phyloP scores from a whole-genome alignment of 1,139 yeast genomes.

The Blastobotrys proliferans region DNA sequence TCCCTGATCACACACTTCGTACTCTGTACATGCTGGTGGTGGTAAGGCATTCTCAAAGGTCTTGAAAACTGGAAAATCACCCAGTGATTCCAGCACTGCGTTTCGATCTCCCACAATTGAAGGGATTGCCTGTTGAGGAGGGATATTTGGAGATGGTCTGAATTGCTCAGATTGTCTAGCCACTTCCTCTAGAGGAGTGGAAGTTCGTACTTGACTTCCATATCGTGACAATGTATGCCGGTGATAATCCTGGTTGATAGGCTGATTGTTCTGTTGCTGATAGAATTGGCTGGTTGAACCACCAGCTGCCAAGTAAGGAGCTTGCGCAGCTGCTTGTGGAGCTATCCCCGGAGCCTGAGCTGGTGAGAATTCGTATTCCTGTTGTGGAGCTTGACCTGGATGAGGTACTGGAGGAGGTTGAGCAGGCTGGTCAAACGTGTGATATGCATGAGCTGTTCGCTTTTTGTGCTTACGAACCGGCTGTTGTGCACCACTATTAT shows the following conservation, averaged over 20 bases:
- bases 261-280: too few species aligned
- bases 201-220: constrained; percentile 3
- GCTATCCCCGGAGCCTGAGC: constrained; percentile 10
- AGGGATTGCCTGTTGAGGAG: constrained; percentile 32
- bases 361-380: constrained; percentile 13
- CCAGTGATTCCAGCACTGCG: constrained; percentile 47
- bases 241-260: constrained; percentile 2
- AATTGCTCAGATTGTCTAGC: constrained; percentile 2
- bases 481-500: not conserved
- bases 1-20: constrained; percentile 73
- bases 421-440: constrained; percentile 15
- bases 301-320: not conserved
- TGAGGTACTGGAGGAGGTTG: not conserved
- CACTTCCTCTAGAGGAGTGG: constrained; percentile 6
- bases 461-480: constrained; percentile 12
- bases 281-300: not conserved
- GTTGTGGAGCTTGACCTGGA: constrained; percentile 5
- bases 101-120: constrained; percentile 56
- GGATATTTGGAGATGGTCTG: constrained; percentile 4
- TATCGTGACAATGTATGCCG: not conserved
- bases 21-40: constrained; percentile 76
- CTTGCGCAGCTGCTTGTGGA: constrained; percentile 11
- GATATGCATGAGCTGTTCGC: constrained; percentile 24
- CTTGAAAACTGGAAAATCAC: constrained; percentile 45
- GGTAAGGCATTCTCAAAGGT: constrained; percentile 77